Base-by-base conservation (phyloP, 257 asterid genomes). In the Jaltomata sinuosa region DNA sequence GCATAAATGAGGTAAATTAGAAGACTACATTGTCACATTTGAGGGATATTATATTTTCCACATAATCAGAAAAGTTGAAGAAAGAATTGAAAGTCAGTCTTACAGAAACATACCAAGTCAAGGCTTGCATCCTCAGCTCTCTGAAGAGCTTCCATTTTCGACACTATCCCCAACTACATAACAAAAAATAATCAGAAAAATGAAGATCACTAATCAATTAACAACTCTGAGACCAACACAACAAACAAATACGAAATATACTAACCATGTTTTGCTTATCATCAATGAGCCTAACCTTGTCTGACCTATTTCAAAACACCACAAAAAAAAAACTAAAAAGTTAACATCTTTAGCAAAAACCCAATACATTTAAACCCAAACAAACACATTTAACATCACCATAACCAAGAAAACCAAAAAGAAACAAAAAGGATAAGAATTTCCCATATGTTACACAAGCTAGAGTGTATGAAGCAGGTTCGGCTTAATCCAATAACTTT, bases 71-170 rank as follows among this genome's bases (percentile, higher is more conserved):
- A 11, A 42, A 81, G 18, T 9, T 3, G 19, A 69, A 62, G 22
- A 62, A 64, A 50, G 25, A 61, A 18, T 29, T 11, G 10, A 45
- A 53, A 42, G 9, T 40, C 55, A 64, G 78, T 32, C 38, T 32
- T 15, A 14, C 50, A 76, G 59, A 57, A 85, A 84, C 93, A 90
- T 93, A 97, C 99, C 99, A 97, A 92, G 91, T 95, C 97, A 83
- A 97, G 97, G 86, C 89, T 94, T 82, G 98, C 96, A 69, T 86
- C 95, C 69, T 97, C 98, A 84, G 99, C 99, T 97, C 92, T 93
- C 92, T 91, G 94, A 84, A 93, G 21, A 47, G 99, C 99, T 91
- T 91, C 94, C 85, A 86, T 85, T 87, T 93, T 94, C 9, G 98
- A 83, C 29, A 97, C 93, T 79, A 97, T 32, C 42, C 98, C 99